Evolutionary conservation across 2,329 filamentous ascomycete genomes (phyloP).

Genomic region (Arachnomyces sp.): DNA sequence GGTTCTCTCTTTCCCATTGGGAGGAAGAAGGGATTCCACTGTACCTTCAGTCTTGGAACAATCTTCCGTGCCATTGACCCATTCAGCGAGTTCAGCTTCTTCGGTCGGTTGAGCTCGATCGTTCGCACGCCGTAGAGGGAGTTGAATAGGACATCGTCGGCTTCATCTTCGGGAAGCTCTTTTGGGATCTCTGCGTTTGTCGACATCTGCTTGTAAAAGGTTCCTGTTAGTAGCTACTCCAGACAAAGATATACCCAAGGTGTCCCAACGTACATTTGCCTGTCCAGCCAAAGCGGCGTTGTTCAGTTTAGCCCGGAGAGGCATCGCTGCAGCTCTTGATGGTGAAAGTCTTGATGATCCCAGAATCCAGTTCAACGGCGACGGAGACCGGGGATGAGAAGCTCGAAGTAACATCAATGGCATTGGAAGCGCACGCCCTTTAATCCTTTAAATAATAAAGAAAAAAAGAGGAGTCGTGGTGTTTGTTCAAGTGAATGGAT

Average conservation of each 20-base stretch:
- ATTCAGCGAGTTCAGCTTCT: slow-evolving; percentile 86
- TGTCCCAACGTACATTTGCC: slow-evolving; percentile 41
- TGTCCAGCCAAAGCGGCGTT: slow-evolving; percentile 48
- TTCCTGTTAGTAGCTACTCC: slow-evolving; percentile 1
- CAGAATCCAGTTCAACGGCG: slow-evolving; percentile 35
- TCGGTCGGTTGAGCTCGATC: slow-evolving; percentile 87
- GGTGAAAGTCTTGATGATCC: slow-evolving; percentile 32
- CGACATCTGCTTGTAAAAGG: slow-evolving; percentile 32
- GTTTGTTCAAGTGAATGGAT: neutral
- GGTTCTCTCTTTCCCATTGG: slow-evolving; percentile 11
- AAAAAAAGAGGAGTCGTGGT: slow-evolving; percentile 9
- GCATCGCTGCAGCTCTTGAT: slow-evolving; percentile 56
- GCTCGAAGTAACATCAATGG: slow-evolving; percentile 38
- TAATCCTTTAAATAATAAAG: slow-evolving; percentile 4
- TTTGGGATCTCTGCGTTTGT: slow-evolving; percentile 33
- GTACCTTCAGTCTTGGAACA: slow-evolving; percentile 63
- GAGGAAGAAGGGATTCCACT: neutral
- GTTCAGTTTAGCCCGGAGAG: slow-evolving; percentile 67
- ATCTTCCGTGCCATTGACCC: slow-evolving; percentile 95
- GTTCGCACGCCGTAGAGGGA: slow-evolving; percentile 82
- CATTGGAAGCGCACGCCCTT: slow-evolving; percentile 6
- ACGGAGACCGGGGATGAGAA: slow-evolving; percentile 28
- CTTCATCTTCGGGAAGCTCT: slow-evolving; percentile 60
- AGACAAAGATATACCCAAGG: neutral
- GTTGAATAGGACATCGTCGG: slow-evolving; percentile 88